Conservation (phyloP, 148 eudicot species). For the Camellia japonica region DNA sequence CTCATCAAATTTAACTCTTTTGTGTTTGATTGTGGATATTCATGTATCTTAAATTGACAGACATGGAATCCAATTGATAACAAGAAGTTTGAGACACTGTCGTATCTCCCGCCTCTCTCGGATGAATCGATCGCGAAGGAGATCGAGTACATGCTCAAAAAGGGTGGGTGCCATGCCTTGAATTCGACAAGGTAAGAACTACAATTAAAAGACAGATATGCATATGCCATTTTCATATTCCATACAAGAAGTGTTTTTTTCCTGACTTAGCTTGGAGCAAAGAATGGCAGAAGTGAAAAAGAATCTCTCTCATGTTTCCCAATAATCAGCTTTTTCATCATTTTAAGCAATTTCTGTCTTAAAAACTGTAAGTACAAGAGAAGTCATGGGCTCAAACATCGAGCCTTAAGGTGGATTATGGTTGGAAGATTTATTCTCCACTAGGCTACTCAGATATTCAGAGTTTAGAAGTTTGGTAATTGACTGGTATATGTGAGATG, state of each 20-base stretch:
- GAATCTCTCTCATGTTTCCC: no score
- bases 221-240: not conserved
- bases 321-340: no score
- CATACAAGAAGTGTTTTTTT: not conserved
- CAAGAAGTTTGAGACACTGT: conserved; percentile 64
- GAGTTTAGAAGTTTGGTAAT: no score
- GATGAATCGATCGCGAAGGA: conserved; percentile 41
- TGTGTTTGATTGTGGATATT: not conserved
- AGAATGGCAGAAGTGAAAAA: no score
- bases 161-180: conserved; percentile 62
- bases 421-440: no score
- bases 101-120: conserved; percentile 53
- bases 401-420: no score
- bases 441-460: no score
- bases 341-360: no score
- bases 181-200: conserved; percentile 31
- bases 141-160: conserved; percentile 47
- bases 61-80: conserved; percentile 46
- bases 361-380: no score
- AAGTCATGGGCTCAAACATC: no score
- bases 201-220: no score
- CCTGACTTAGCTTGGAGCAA: not conserved
- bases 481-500: no score
- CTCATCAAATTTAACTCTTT: not conserved
- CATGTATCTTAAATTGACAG: conserved; percentile 18